Evolutionary conservation across 2,329 filamentous ascomycete genomes (phyloP).

Genomic region (Zasmidium citrigriseum): DNA sequence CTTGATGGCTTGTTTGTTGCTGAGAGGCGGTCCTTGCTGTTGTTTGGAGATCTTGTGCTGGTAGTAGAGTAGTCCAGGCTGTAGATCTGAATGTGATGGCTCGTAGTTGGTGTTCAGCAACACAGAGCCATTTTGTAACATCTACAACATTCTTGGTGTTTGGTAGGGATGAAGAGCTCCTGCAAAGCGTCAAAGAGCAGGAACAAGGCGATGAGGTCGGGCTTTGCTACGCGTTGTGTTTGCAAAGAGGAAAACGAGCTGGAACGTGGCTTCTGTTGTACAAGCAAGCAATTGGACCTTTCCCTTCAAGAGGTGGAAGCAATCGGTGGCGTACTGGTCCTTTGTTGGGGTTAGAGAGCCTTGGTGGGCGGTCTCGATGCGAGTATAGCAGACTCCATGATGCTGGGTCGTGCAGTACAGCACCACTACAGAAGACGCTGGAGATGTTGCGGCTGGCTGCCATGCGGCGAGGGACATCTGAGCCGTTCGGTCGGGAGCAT

Average conservation of each 20-base stretch:
- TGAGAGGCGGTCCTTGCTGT: no score
- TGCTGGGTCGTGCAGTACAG: no score
- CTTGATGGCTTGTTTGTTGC: background rate
- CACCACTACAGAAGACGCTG: no score
- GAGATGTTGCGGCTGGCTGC: no score
- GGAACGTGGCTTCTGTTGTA: background rate
- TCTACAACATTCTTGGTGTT: background rate
- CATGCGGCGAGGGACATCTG: no score
- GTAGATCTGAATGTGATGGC: background rate
- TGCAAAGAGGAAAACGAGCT: background rate
- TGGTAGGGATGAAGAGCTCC: background rate
- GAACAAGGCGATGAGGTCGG: no score
- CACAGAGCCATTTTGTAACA: background rate
- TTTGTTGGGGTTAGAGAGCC: background rate
- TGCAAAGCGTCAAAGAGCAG: background rate
- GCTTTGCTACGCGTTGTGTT: background rate
- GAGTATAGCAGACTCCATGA: no score
- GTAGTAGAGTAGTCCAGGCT: background rate
- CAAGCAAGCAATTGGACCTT: background rate
- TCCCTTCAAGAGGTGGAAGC: background rate
- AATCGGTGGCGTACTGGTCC: background rate
- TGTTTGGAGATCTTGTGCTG: no score
- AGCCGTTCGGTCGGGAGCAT: no score
- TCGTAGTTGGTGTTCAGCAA: background rate
- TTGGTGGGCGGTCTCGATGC: no score